phyloP scores from a whole-genome alignment of 768 basidiomycete species.

The Lepiota venenata region DNA sequence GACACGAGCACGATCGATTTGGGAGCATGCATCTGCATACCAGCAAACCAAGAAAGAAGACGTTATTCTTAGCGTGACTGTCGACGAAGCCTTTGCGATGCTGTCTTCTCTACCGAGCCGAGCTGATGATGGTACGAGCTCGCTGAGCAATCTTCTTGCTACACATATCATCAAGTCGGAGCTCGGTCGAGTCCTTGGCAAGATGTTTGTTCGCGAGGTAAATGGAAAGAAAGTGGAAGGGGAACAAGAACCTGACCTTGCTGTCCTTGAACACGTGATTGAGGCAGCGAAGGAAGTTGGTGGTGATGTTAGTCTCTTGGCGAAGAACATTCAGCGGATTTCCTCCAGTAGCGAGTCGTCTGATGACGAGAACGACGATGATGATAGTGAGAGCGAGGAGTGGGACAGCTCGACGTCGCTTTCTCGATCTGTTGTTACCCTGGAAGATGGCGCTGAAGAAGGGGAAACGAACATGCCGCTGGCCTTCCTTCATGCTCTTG shows the following conservation, averaged over 20 bases:
- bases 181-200: constrained; percentile 47
- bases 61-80: constrained; percentile 26
- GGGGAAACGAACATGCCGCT: constrained; percentile 52
- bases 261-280: constrained; percentile 45
- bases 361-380: constrained; percentile 16
- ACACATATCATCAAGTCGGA: constrained; percentile 46
- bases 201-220: constrained; percentile 44
- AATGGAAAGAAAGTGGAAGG: constrained; percentile 34
- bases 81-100: constrained; percentile 44
- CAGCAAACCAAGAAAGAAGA: neutral
- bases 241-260: constrained; percentile 26
- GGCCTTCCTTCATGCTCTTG: constrained; percentile 37
- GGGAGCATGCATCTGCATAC: constrained; percentile 20
- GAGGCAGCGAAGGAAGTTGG: constrained; percentile 63
- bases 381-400: constrained; percentile 35
- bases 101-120: neutral
- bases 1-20: constrained; percentile 39
- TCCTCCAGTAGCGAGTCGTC: constrained; percentile 27
- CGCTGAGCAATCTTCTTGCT: constrained; percentile 44
- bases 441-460: constrained; percentile 18
- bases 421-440: neutral
- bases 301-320: constrained; percentile 52
- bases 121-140: neutral
- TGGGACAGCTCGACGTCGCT: constrained; percentile 2
- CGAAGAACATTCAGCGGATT: constrained; percentile 51